A percentile compares a stretch with the other conserved stretches of the same genome.
phyloP scores from a whole-genome alignment of 2,329 filamentous ascomycete species.

The Calonectria hawksworthii region DNA sequence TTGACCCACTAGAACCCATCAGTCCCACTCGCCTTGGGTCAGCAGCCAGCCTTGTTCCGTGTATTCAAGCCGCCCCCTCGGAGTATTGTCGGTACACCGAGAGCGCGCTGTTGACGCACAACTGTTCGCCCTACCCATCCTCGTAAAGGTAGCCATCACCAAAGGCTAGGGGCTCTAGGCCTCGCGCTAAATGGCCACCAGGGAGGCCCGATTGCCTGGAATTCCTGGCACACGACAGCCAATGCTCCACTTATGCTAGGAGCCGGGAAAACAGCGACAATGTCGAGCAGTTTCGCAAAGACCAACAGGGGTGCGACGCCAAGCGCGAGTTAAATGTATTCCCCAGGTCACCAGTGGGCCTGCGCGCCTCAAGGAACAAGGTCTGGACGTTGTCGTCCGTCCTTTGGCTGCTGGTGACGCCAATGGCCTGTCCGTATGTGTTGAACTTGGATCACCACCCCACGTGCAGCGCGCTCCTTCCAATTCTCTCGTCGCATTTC shows the following conservation, averaged over 20 bases:
- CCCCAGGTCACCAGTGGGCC: constrained; percentile 38
- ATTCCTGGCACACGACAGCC: neutral
- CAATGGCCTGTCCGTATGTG: constrained; percentile 8
- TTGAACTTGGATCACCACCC: constrained; percentile 31
- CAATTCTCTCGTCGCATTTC: constrained; percentile 21
- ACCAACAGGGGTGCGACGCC: constrained; percentile 23
- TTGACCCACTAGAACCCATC: neutral
- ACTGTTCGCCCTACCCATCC: neutral
- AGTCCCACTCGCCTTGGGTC: neutral
- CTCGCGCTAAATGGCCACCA: neutral
- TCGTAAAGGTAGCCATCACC: neutral
- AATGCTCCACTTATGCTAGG: neutral
- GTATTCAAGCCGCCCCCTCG: neutral
- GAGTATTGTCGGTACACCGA: neutral
- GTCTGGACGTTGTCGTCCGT: constrained; percentile 24
- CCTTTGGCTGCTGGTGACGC: constrained; percentile 5
- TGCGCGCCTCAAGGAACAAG: constrained; percentile 23
- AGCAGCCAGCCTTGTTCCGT: neutral
- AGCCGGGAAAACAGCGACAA: neutral
- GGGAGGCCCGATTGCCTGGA: neutral
- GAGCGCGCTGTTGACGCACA: neutral
- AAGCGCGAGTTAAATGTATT: constrained; percentile 36
- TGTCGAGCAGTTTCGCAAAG: neutral
- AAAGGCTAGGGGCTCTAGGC: neutral
- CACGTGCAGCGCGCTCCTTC: constrained; percentile 24